Evolutionary conservation across 352 stramenopile genomes (phyloP), one percentile per base, ranked within the genome.

Genomic region (Hyaloperonospora arabidopsidis): DNA sequence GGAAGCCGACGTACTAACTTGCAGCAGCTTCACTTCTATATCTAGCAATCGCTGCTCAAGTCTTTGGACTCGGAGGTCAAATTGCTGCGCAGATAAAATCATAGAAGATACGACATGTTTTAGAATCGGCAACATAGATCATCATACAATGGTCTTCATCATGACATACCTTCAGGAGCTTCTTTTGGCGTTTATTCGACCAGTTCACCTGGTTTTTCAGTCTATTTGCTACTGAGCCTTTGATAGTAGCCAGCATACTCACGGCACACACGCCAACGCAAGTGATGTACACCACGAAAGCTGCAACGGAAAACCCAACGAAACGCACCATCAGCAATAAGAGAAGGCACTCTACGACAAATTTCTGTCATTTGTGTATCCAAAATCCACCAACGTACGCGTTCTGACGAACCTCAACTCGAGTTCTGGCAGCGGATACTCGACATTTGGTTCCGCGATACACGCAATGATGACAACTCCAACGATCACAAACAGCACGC

Each of bases 191-290:
- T 50, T 71, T 71, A 36, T 87, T 85, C 34, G 83, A 93, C 69
- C 71, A 87, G 57, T 87, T 77, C 23, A 92, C 76, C 45, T 92
- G 84, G 53, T 87, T 91, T 57, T 92, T 93, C 15, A 93, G 66
- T 5, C 78, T 77, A 56, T 93, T 81, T 15, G 84, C 81, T 12
- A 90, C 69, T 22, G 84, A 92, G 23, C 84, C 84, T 64, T 93
- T 91, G 70, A 93, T 93, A n/a, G 80, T 91, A 29, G 84, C 84
- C 14, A 93, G 69, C 77, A 93, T 93, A 38, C 72, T 87, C 45
- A 93, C 79, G 11, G 74, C 69, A 45, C 74, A 76, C 2, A 91
- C 73, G 22, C 77, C 77, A 18, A 93, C 75, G 32, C 75, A 73
- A 17, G 84, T 76, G 23, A 93, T 87, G 52, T 93, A 93, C 34